A percentile compares a stretch with the other conserved stretches of the same genome.
Evolutionary conservation across 257 asterid species (phyloP).

Genomic region (Solanum arcanum): DNA sequence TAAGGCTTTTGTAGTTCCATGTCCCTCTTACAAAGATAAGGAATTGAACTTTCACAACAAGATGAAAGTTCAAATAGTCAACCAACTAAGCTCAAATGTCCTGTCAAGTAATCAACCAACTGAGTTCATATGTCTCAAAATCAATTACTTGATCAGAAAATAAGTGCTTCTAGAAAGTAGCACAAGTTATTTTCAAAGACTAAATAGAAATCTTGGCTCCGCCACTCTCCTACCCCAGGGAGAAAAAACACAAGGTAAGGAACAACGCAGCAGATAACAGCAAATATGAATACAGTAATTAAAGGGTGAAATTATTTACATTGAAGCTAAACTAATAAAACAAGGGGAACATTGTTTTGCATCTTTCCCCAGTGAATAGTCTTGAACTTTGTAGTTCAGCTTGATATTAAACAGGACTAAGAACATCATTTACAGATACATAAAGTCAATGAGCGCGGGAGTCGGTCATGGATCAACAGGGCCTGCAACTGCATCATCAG

Average conservation of each 20-base stretch:
- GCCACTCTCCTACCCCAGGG: not conserved
- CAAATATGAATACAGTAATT: not conserved
- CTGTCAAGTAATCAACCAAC: too few relatives aligned
- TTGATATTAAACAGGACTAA: constrained; percentile 9
- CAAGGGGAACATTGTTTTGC: constrained; percentile 8
- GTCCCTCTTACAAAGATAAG: too few relatives aligned
- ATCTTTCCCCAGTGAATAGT: constrained; percentile 35
- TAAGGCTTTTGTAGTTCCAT: too few relatives aligned
- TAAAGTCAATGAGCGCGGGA: not conserved
- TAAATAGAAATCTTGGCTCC: not conserved
- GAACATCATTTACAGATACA: constrained; percentile 28
- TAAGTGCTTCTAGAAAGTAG: too few relatives aligned
- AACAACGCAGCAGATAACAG: not conserved
- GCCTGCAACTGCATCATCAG: constrained; percentile 64
- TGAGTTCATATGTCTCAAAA: not conserved
- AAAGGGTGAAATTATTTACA: constrained; percentile 23
- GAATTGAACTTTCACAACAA: not conserved
- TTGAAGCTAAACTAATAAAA: not conserved
- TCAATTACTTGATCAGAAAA: not conserved
- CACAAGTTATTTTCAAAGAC: not conserved
- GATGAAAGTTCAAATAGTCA: too few relatives aligned
- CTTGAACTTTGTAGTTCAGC: constrained; percentile 9
- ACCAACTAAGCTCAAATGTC: not conserved
- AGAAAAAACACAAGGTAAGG: not conserved
- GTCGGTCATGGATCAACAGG: constrained; percentile 52